Percentiles rank a stretch among this genome's conserved stretches.
Conservation (phyloP, 2,329 filamentous ascomycete genomes). For the Colletotrichum sidae region DNA sequence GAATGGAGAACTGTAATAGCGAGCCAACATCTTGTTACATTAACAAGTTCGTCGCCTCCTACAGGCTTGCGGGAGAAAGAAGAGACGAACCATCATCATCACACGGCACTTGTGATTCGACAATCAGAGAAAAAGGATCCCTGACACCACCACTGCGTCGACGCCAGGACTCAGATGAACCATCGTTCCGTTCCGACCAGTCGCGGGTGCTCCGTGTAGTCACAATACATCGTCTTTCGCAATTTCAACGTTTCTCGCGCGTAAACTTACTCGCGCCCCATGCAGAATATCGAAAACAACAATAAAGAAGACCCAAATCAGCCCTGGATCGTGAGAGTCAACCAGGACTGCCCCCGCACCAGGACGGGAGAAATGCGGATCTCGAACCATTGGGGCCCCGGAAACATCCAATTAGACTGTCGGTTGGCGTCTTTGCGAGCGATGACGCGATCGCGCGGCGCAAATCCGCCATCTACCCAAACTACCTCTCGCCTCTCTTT, state of each 20-base stretch:
- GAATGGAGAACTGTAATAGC: too few species aligned
- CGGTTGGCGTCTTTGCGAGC: neutral
- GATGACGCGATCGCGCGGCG: constrained; percentile 34
- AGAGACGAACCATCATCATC: too few species aligned
- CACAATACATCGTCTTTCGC: neutral
- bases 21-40: too few species aligned
- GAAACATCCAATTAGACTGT: constrained; percentile 20
- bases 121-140: too few species aligned
- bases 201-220: too few species aligned
- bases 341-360: constrained; percentile 15
- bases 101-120: too few species aligned
- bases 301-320: neutral
- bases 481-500: constrained; percentile 9
- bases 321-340: constrained; percentile 3
- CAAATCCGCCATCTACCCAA: constrained; percentile 31
- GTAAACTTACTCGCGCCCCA: neutral
- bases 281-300: neutral
- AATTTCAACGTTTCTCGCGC: neutral
- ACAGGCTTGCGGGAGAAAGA: too few species aligned
- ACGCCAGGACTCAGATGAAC: too few species aligned
- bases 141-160: too few species aligned
- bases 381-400: constrained; percentile 20
- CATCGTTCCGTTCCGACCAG: neutral
- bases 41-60: too few species aligned
- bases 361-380: constrained; percentile 12